phyloP scores from a whole-genome alignment of 2,329 filamentous ascomycete genomes.

The Sporothrix brunneoviolacea region DNA sequence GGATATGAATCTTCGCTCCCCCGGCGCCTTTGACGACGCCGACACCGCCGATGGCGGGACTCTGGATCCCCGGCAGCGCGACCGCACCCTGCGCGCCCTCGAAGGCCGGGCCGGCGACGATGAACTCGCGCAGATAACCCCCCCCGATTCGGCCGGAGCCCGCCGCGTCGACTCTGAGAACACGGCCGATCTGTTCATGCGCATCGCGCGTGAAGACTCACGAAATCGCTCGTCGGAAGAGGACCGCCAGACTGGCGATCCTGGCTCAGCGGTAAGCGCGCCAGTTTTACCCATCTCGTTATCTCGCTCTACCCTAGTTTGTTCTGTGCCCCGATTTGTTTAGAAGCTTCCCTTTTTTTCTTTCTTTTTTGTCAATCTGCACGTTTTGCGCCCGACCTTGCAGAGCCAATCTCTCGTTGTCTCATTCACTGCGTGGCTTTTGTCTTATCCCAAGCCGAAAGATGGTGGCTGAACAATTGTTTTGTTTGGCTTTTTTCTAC shows the following conservation, averaged over 20 bases:
- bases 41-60: constrained; percentile 24
- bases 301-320: not conserved
- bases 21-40: constrained; percentile 34
- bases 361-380: not conserved
- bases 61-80: constrained; percentile 37
- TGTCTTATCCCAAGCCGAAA: not conserved
- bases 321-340: no score
- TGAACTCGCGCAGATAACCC: constrained; percentile 33
- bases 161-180: constrained; percentile 41
- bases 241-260: constrained; percentile 28
- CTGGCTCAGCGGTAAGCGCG: constrained; percentile 41
- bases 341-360: no score
- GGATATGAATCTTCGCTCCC: constrained; percentile 43
- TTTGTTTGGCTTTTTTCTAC: not conserved
- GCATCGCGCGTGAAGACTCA: constrained; percentile 49
- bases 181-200: constrained; percentile 52
- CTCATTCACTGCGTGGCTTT: constrained; percentile 6
- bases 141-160: constrained; percentile 30
- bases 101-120: constrained; percentile 38
- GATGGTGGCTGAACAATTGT: no score
- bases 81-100: constrained; percentile 44
- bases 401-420: constrained; percentile 8
- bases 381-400: not conserved
- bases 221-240: constrained; percentile 32
- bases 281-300: not conserved